These are phyloP conservation scores for Stachybotrys chlorohalonatus DNA, from an alignment of 2,329 filamentous ascomycete genomes.

Conservation along the genomic window DNA sequence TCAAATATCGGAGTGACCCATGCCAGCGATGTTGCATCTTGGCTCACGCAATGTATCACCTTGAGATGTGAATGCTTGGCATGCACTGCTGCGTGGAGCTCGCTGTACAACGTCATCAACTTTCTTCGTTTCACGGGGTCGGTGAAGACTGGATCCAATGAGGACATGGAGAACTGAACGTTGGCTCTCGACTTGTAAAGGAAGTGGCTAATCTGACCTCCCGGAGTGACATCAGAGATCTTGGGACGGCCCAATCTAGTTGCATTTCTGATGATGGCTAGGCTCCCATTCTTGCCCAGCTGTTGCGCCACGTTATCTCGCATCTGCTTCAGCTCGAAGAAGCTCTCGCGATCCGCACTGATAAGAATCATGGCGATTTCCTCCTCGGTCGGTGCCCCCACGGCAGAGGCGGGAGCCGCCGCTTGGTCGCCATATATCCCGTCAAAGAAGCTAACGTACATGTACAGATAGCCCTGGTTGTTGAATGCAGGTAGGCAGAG, in stretches of 20 bases:
- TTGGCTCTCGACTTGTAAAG: conserved; percentile 91
- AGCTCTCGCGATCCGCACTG: conserved; percentile 85
- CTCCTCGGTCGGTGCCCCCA: conserved; percentile 58
- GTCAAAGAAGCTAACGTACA: conserved; percentile 96
- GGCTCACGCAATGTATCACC: conserved; percentile 69
- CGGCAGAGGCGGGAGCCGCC: conserved; percentile 45
- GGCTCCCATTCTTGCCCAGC: conserved; percentile 65
- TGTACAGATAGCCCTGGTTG: conserved; percentile 91
- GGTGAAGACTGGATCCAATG: conserved; percentile 60
- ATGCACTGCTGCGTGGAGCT: conserved; percentile 78
- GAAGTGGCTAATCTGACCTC: conserved; percentile 78
- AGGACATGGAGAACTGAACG: conserved; percentile 92
- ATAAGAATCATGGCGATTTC: conserved; percentile 90
- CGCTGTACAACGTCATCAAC: conserved; percentile 77
- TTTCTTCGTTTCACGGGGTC: conserved; percentile 52
- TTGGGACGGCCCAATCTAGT: conserved; percentile 61
- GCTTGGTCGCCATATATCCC: conserved; percentile 32
- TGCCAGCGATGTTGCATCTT: conserved; percentile 71
- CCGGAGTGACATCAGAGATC: conserved; percentile 68
- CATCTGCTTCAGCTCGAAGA: conserved; percentile 78
- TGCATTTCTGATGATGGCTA: conserved; percentile 65
- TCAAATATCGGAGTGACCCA: conserved; percentile 92
- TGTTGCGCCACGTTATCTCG: conserved; percentile 55
- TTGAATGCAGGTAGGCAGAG: conserved; percentile 95
- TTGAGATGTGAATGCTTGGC: conserved; percentile 76